Evolutionary conservation across 2,329 filamentous ascomycete genomes (phyloP).

Genomic region (Nigrospora oryzae): DNA sequence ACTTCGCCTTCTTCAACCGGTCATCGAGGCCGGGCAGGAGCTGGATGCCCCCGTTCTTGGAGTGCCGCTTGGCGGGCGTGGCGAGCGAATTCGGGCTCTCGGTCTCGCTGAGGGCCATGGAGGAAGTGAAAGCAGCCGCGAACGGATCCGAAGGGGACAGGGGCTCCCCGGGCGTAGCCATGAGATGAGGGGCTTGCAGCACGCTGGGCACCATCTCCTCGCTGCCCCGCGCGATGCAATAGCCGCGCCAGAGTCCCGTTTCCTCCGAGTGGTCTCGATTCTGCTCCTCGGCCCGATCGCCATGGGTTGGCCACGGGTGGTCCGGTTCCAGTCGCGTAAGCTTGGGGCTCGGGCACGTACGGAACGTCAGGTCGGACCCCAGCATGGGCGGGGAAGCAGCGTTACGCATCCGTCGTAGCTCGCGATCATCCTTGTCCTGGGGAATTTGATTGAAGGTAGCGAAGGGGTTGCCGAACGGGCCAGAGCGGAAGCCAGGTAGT

Average conservation of each 20-base stretch:
- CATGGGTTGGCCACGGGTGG: conserved; percentile 45
- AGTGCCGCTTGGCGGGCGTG: conserved; percentile 12
- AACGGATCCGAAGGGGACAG: conserved; percentile 33
- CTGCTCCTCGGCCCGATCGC: conserved; percentile 36
- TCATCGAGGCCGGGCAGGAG: conserved; percentile 44
- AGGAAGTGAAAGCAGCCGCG: conserved; percentile 28
- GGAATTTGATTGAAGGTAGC: conserved; percentile 28
- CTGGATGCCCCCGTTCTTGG: conserved; percentile 32
- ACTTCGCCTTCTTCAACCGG: conserved; percentile 39
- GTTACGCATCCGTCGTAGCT: conserved; percentile 38
- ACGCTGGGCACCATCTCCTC: conserved; percentile 31
- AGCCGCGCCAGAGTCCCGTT: conserved; percentile 70
- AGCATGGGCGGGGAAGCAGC: conserved; percentile 76
- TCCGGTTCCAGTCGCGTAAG: conserved; percentile 76
- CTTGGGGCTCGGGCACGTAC: conserved; percentile 74
- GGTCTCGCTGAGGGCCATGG: conserved; percentile 29
- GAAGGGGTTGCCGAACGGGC: conserved; percentile 35
- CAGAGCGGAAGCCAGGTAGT: conserved; percentile 26
- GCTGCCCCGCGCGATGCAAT: conserved; percentile 40
- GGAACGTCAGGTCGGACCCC: conserved; percentile 71
- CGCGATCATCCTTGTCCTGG: conserved; percentile 26
- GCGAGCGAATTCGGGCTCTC: conserved; percentile 20
- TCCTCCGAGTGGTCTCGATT: conserved; percentile 48
- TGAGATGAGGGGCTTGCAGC: conserved; percentile 36
- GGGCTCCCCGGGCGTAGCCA: conserved; percentile 39